Percentiles rank a stretch among this genome's conserved stretches.
Evolutionary conservation across 129 eudicot species (phyloP).

Genomic region (sunflower (Helianthus annuus)): HanXRQr2.0-SUNRISE NC_035448.2:190534061-190534560

Average conservation of each 20-base stretch:
- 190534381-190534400: constrained; percentile 98
- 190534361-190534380: constrained; percentile 88
- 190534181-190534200: neutral
- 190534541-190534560: constrained; percentile 85
- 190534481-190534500: constrained; percentile 94
- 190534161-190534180: neutral
- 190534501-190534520: constrained; percentile 90
- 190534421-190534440: constrained; percentile 77
- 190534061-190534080: too few relatives aligned
- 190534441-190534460: constrained; percentile 90
- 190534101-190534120: too few relatives aligned
- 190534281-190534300: constrained; percentile 73
- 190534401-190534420: constrained; percentile 83
- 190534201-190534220: neutral
- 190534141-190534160: neutral
- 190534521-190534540: constrained; percentile 78
- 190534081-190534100: too few relatives aligned
- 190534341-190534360: constrained; percentile 82
- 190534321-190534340: constrained; percentile 95
- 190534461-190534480: constrained; percentile 82
- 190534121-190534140: neutral
- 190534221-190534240: neutral
- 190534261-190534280: constrained; percentile 20
- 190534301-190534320: constrained; percentile 97
- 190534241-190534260: neutral